Evolutionary conservation across 129 eudicot genomes (phyloP).

Genomic region (Ambrosia artemisiifolia): DNA sequence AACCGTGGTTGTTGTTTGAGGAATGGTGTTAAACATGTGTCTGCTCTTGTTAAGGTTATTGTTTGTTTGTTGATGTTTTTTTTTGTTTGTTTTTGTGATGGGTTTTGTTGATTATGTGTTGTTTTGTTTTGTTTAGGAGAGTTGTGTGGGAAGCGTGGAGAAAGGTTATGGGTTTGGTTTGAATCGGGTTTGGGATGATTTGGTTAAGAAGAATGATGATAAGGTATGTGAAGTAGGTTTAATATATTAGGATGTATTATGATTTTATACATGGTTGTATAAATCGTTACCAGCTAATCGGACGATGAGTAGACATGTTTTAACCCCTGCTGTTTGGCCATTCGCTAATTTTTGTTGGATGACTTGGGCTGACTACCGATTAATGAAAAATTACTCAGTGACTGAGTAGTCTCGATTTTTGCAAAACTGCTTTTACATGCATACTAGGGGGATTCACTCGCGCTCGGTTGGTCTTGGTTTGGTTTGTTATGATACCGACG

Average conservation of each 20-base stretch:
- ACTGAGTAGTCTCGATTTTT: too few species aligned
- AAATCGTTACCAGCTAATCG: too few species aligned
- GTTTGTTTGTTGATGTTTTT: neutral
- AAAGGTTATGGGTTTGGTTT: neutral
- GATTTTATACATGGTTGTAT: neutral
- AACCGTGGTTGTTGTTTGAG: neutral
- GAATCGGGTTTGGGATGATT: neutral
- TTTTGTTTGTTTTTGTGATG: neutral
- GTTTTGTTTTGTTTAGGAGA: neutral
- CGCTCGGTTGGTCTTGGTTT: too few species aligned
- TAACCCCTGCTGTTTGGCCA: too few species aligned
- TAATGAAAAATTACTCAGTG: too few species aligned
- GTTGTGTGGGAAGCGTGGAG: constrained; percentile 2
- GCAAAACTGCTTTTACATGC: too few species aligned
- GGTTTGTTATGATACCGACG: too few species aligned
- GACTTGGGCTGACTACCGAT: too few species aligned
- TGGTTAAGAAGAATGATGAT: neutral
- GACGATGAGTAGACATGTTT: too few species aligned
- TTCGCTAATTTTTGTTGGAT: too few species aligned
- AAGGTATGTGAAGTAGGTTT: constrained; percentile 10
- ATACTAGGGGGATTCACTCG: too few species aligned
- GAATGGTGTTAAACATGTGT: constrained; percentile 12
- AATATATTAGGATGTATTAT: neutral
- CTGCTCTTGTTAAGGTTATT: constrained; percentile 23
- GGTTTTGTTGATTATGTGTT: neutral